Percentiles rank a stretch among this genome's conserved stretches.
These are phyloP conservation scores for Ajuga reptans DNA, from an alignment of 305 asterid genomes.

Conservation along the genomic window DNA sequence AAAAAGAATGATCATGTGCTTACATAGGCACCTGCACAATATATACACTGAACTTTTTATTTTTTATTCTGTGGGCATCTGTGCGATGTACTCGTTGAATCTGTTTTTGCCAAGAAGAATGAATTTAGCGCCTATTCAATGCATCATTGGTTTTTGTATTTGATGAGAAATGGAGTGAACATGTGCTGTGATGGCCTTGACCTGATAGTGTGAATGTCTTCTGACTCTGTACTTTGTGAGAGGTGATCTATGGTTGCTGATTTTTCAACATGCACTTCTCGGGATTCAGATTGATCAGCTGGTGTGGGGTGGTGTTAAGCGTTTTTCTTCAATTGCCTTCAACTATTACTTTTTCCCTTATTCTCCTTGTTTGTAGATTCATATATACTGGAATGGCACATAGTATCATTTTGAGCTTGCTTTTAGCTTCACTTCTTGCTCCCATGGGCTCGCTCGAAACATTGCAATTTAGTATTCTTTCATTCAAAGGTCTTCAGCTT, in stretches of 20 bases:
- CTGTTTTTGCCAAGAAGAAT: not conserved
- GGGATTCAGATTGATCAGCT: not conserved
- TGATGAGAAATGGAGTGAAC: not conserved
- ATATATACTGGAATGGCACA: not conserved
- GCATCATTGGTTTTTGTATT: not conserved
- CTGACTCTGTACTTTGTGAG: not conserved
- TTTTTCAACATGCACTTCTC: not conserved
- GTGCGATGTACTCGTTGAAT: too few relatives aligned
- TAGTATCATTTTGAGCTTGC: not conserved
- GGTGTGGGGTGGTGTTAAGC: not conserved
- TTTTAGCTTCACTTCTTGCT: not conserved
- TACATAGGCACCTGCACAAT: not conserved
- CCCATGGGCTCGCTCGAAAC: not conserved
- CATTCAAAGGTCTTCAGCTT: not conserved
- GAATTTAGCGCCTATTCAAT: not conserved
- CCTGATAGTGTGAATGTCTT: not conserved
- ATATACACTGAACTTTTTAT: not conserved
- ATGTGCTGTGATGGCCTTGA: not conserved
- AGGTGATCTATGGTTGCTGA: not conserved
- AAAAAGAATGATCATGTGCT: not conserved
- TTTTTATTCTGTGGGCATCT: not conserved
- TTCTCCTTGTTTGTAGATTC: too few relatives aligned
- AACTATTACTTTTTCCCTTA: not conserved
- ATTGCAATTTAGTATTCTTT: not conserved
- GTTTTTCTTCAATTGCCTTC: too few relatives aligned